Conservation (phyloP, 2,329 filamentous ascomycete genomes). For the Phialocephala sp. region DNA sequence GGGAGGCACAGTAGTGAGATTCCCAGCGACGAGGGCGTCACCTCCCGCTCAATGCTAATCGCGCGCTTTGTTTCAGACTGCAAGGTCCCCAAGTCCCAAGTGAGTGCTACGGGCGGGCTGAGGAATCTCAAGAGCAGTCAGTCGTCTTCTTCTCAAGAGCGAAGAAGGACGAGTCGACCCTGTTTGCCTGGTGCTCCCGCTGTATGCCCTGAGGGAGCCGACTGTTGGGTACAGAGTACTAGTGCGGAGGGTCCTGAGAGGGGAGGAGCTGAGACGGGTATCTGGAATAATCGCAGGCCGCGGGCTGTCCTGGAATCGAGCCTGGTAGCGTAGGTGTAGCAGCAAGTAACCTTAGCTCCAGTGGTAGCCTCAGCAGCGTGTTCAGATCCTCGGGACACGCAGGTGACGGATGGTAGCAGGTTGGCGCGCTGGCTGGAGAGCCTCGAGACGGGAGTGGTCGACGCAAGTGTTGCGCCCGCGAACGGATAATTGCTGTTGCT, state of each 20-base stretch:
- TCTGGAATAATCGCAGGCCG: slow-evolving; percentile 16
- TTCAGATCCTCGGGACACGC: not conserved
- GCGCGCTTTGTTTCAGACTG: slow-evolving; percentile 28
- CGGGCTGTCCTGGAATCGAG: slow-evolving; percentile 21
- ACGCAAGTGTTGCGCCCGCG: not conserved
- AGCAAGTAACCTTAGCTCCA: no score
- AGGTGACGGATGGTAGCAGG: not conserved
- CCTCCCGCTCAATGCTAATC: slow-evolving; percentile 22
- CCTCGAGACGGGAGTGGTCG: not conserved
- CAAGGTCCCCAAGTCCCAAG: not conserved
- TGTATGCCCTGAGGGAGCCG: slow-evolving; percentile 4
- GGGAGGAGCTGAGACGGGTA: slow-evolving; percentile 2
- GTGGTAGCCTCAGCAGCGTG: not conserved
- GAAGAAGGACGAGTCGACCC: not conserved
- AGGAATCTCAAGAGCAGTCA: not conserved
- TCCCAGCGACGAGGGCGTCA: slow-evolving; percentile 25
- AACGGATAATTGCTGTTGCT: not conserved
- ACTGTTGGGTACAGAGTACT: not conserved
- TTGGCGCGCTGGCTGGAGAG: no score
- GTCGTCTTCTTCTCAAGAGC: not conserved
- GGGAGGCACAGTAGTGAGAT: slow-evolving; percentile 24
- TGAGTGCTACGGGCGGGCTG: not conserved
- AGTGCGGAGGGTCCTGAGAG: not conserved
- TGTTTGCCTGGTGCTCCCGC: not conserved
- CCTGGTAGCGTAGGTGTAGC: no score